Percentiles rank a stretch among this genome's conserved stretches.
These are phyloP conservation scores for Chlorella sp. DNA, from an alignment of 139 green algal species.

Conservation along the genomic window DNA sequence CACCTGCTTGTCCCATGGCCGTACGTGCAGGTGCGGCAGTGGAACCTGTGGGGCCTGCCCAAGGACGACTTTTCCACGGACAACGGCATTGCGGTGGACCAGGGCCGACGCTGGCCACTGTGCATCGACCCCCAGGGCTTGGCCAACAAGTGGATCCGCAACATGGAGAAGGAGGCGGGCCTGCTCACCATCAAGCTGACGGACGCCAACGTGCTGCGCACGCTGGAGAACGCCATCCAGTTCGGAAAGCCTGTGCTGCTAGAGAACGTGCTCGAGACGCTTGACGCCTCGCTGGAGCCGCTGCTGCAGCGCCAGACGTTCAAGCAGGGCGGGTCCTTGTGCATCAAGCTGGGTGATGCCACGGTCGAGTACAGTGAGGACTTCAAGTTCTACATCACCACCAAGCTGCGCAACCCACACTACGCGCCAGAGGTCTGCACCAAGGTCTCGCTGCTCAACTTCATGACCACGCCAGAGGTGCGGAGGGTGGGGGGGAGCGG, in stretches of 20 bases:
- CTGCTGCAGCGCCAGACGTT: constrained; percentile 68
- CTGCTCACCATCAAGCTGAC: constrained; percentile 72
- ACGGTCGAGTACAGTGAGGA: constrained; percentile 68
- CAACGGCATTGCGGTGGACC: constrained; percentile 73
- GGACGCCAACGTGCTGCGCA: constrained; percentile 69
- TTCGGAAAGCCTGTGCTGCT: constrained; percentile 74
- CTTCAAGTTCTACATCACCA: constrained; percentile 88
- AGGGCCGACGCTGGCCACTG: constrained; percentile 69
- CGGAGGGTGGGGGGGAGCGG: no score
- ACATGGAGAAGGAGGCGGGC: constrained; percentile 65
- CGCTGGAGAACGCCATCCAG: constrained; percentile 76
- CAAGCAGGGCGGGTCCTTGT: constrained; percentile 51
- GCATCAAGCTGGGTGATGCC: constrained; percentile 43
- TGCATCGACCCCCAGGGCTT: constrained; percentile 80
- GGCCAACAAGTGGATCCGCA: constrained; percentile 80
- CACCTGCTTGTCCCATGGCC: no score
- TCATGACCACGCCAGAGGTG: constrained; percentile 73
- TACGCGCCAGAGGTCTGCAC: constrained; percentile 75
- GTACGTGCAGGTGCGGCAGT: constrained; percentile 55
- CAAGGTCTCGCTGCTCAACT: constrained; percentile 79
- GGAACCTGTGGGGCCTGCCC: constrained; percentile 77
- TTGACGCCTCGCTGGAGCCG: constrained; percentile 76
- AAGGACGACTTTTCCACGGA: constrained; percentile 80
- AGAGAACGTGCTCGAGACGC: constrained; percentile 73
- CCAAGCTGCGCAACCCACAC: constrained; percentile 82